Evolutionary conservation across 1,284 basidiomycete genomes (phyloP).

Genomic region (Mixia osmundae): DNA sequence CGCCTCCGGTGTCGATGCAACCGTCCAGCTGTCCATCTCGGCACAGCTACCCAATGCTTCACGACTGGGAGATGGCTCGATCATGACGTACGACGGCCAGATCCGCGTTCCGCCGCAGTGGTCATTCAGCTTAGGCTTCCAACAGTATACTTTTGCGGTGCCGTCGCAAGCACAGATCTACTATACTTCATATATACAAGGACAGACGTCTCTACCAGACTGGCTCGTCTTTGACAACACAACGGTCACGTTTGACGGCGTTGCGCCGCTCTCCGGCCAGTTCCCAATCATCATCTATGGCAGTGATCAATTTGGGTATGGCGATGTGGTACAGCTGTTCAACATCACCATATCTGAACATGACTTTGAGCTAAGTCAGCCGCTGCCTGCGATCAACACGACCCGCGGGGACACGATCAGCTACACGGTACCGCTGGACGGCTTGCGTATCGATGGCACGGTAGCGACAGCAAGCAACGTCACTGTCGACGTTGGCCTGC

Average conservation of each 20-base stretch:
- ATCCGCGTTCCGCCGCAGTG: constrained; percentile 55
- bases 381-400: constrained; percentile 36
- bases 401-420: constrained; percentile 26
- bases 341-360: constrained; percentile 32
- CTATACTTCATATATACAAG: constrained; percentile 39
- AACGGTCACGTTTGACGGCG: constrained; percentile 52
- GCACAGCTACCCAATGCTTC: constrained; percentile 37
- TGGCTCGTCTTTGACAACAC: constrained; percentile 51
- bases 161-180: constrained; percentile 26
- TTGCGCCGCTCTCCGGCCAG: constrained; percentile 30
- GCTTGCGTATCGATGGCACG: constrained; percentile 36
- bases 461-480: constrained; percentile 19
- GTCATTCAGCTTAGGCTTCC: constrained; percentile 78
- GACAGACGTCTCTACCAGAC: constrained; percentile 42
- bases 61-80: constrained; percentile 26
- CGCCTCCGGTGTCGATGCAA: constrained; percentile 33
- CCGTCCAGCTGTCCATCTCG: constrained; percentile 32
- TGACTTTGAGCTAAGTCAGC: constrained; percentile 28
- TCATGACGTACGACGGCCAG: constrained; percentile 30
- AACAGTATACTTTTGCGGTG: constrained; percentile 38
- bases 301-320: constrained; percentile 15
- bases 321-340: constrained; percentile 12
- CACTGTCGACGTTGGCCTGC: constrained; percentile 25
- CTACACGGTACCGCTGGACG: constrained; percentile 21
- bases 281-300: constrained; percentile 12